A percentile compares a stretch with the other conserved stretches of the same genome.
These are phyloP conservation scores for Xerocomus spinulosus DNA, from an alignment of 768 basidiomycete genomes.

Conservation along the genomic window DNA sequence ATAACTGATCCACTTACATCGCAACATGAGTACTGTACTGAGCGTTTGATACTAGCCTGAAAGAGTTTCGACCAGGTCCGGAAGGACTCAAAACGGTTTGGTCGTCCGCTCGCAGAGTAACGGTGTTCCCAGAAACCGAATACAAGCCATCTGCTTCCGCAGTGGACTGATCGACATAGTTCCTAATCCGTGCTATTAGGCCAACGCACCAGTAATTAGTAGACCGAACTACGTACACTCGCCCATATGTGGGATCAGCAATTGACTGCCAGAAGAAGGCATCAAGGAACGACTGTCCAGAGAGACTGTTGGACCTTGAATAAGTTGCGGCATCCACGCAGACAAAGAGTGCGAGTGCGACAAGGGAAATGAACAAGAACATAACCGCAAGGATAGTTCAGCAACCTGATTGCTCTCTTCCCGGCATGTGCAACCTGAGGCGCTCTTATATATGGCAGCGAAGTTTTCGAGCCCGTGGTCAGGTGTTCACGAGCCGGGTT, in stretches of 20 bases:
- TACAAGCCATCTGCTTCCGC: constrained; percentile 55
- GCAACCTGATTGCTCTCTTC: not conserved
- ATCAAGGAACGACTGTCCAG: constrained; percentile 48
- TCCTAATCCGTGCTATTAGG: constrained; percentile 21
- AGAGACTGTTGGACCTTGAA: constrained; percentile 38
- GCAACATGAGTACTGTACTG: constrained; percentile 33
- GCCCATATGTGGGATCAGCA: constrained; percentile 33
- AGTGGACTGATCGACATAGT: constrained; percentile 43
- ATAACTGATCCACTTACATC: constrained; percentile 16
- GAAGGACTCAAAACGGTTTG: constrained; percentile 27
- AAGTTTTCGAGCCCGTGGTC: not conserved
- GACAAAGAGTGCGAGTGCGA: constrained; percentile 6
- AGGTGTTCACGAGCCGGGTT: not conserved
- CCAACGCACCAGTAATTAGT: not conserved
- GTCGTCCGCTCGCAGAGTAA: constrained; percentile 32
- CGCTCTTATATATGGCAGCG: constrained; percentile 10
- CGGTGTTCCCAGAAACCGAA: constrained; percentile 42
- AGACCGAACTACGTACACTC: constrained; percentile 20
- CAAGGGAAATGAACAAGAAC: not conserved
- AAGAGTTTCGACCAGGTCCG: constrained; percentile 35
- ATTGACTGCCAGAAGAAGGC: constrained; percentile 26
- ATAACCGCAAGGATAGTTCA: constrained; percentile 1
- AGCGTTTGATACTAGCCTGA: constrained; percentile 31
- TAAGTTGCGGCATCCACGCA: constrained; percentile 40
- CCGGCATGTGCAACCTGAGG: not conserved